Evolutionary conservation across 495 filamentous ascomycete species (phyloP), one percentile per base, ranked within the genome.

Genomic region (Penicillium dipodomyicola): DNA sequence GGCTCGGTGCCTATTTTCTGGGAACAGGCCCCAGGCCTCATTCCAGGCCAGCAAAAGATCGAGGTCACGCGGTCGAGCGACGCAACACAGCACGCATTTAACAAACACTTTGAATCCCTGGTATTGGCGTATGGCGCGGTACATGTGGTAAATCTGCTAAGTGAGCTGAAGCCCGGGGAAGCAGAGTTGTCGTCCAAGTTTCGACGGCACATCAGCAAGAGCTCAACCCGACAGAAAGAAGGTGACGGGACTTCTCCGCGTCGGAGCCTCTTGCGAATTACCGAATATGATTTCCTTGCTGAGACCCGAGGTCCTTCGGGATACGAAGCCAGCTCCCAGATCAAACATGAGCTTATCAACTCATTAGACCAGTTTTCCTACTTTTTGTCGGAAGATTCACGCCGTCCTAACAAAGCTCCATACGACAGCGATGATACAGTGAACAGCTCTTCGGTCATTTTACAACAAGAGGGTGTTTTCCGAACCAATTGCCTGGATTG

Each of bases 401-500:
- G 43, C 29, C 60, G 52, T 15, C 17, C 50, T 8, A 48, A 55
- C 22, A 51, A 55, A 7, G 59, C 57, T 9, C 19, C 56, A 7
- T 17, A 56, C 5, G 71, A 71, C n/a, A 67, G 67, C 41, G 50
- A 67, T 19, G 65, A 68, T 41, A 49, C 46, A 6, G 53, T 64
- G n/a, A 75, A 70, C 48, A 77, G 80, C 54, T 84, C 84, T 33
- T 80, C 85, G 11, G 85, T 91, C 15, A 80, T 96, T 23, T 72
- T 96, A 17, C 91, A 96, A 63, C 94, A 98, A 69, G 89, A 95
- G 62, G 94, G 94, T 11, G 82, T 97, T 15, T 98, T 98, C 65
- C 83, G 94, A 48, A 96, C 92, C 0, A 98, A 98, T 62, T 98
- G 94, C 67, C 77, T 98, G 23, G 94, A 98, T 68, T 98, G 94